Conservation (phyloP, 768 basidiomycete species). For the Podaxis sp. region DNA sequence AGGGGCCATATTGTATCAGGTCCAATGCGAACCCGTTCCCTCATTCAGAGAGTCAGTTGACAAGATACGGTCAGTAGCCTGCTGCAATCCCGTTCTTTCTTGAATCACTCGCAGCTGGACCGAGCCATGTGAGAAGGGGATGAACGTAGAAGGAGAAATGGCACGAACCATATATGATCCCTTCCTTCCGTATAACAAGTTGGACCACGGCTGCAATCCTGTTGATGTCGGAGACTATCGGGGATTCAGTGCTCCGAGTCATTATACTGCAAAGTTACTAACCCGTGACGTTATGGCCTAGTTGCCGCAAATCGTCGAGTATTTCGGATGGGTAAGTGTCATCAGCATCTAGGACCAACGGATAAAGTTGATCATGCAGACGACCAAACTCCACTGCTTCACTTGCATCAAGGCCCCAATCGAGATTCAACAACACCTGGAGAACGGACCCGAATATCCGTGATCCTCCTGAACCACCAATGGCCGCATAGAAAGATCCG, state of each 20-base stretch:
- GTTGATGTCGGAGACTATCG: conserved; percentile 60
- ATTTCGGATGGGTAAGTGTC: conserved; percentile 53
- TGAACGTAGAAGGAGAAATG: not conserved
- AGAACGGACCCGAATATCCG: conserved; percentile 80
- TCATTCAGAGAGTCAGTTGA: not conserved
- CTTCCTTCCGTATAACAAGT: conserved; percentile 51
- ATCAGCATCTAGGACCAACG: conserved; percentile 59
- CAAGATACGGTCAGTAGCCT: conserved; percentile 10
- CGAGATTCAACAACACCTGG: conserved; percentile 76
- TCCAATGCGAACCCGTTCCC: not conserved
- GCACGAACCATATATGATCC: conserved; percentile 52
- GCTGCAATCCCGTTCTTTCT: conserved; percentile 19
- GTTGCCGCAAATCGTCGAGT: conserved; percentile 50
- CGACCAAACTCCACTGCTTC: conserved; percentile 82
- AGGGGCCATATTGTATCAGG: not conserved
- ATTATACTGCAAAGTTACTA: conserved; percentile 17
- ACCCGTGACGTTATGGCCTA: conserved; percentile 78
- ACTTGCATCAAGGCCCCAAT: conserved; percentile 79
- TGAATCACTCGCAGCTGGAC: conserved; percentile 16
- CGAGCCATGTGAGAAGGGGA: conserved; percentile 1
- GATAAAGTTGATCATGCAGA: conserved; percentile 86
- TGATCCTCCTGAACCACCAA: conserved; percentile 89
- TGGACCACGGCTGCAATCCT: conserved; percentile 79
- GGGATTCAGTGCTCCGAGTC: conserved; percentile 4
- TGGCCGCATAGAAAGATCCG: conserved; percentile 67